Percentiles rank a stretch among this genome's conserved stretches.
These are phyloP conservation scores for Aspergillus costaricaensis DNA, from an alignment of 2,329 filamentous ascomycete genomes.

Conservation along the genomic window DNA sequence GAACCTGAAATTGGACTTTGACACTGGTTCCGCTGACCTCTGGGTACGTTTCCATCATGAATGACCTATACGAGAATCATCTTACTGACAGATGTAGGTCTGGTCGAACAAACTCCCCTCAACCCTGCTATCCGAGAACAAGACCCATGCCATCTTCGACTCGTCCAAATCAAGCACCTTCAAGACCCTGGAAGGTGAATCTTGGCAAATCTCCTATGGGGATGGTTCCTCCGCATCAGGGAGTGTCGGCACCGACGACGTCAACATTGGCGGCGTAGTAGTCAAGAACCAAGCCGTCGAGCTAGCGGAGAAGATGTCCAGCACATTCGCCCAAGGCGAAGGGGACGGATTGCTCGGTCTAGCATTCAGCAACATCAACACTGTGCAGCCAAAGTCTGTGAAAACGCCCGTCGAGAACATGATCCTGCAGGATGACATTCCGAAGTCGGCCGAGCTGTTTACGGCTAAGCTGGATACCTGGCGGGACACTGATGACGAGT, in stretches of 20 bases:
- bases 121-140: slow-evolving; percentile 4
- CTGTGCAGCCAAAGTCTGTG: slow-evolving; percentile 56
- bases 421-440: slow-evolving; percentile 60
- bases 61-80: slow-evolving; percentile 5
- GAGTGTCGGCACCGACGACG: slow-evolving; percentile 62
- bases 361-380: slow-evolving; percentile 66
- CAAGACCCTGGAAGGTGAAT: slow-evolving; percentile 50
- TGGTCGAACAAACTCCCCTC: slow-evolving; percentile 14
- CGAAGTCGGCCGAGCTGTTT: slow-evolving; percentile 59
- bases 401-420: slow-evolving; percentile 69
- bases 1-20: slow-evolving; percentile 65
- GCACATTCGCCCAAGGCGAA: slow-evolving; percentile 57
- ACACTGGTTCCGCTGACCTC: slow-evolving; percentile 70
- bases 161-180: slow-evolving; percentile 63
- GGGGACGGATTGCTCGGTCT: slow-evolving; percentile 69
- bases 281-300: slow-evolving; percentile 67
- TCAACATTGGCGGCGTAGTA: slow-evolving; percentile 63
- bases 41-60: slow-evolving; percentile 54
- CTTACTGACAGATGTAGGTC: background rate
- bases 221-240: slow-evolving; percentile 69
- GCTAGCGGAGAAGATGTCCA: slow-evolving; percentile 61
- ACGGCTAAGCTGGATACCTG: slow-evolving; percentile 64
- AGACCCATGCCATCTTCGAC: slow-evolving; percentile 60
- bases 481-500: slow-evolving; percentile 54
- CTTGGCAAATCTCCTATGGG: slow-evolving; percentile 69